A percentile compares a stretch with the other conserved stretches of the same genome.
phyloP scores from a whole-genome alignment of 1,284 basidiomycete genomes.

The Ceratobasidium sp. region DNA sequence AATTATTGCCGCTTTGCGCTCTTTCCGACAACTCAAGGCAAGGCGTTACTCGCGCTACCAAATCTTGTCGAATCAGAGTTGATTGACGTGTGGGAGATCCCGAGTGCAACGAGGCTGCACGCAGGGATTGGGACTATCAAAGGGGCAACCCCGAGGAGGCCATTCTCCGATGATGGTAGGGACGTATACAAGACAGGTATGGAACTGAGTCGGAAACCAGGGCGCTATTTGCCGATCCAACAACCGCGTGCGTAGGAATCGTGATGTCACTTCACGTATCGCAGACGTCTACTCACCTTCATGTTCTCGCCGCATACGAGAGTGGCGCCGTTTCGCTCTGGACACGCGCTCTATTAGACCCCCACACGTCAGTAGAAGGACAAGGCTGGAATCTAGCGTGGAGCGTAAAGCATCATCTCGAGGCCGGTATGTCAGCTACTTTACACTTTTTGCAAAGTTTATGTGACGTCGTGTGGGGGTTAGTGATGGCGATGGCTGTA shows the following conservation, averaged over 20 bases:
- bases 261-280: slow-evolving; percentile 87
- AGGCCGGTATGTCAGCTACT: slow-evolving; percentile 71
- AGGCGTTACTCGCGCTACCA: slow-evolving; percentile 79
- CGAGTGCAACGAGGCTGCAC: slow-evolving; percentile 73
- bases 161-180: slow-evolving; percentile 53
- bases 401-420: slow-evolving; percentile 77
- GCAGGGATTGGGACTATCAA: slow-evolving; percentile 78
- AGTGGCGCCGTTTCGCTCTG: slow-evolving; percentile 80
- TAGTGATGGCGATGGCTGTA: slow-evolving; percentile 89
- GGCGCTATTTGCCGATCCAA: not conserved
- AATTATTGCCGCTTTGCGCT: slow-evolving; percentile 89
- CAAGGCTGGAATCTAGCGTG: slow-evolving; percentile 79
- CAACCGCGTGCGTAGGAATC: slow-evolving; percentile 66
- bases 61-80: slow-evolving; percentile 88
- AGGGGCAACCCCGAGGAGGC: slow-evolving; percentile 48
- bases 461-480: not conserved
- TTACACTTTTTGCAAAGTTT: slow-evolving; percentile 13
- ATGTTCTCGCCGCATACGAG: slow-evolving; percentile 81
- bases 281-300: slow-evolving; percentile 48
- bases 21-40: slow-evolving; percentile 53
- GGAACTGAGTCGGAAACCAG: not conserved
- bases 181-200: slow-evolving; percentile 21
- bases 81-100: slow-evolving; percentile 83
- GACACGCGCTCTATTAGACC: slow-evolving; percentile 54
- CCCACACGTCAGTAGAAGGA: slow-evolving; percentile 72